phyloP scores from a whole-genome alignment of 257 asterid genomes.

The Fraxinus anomala region DNA sequence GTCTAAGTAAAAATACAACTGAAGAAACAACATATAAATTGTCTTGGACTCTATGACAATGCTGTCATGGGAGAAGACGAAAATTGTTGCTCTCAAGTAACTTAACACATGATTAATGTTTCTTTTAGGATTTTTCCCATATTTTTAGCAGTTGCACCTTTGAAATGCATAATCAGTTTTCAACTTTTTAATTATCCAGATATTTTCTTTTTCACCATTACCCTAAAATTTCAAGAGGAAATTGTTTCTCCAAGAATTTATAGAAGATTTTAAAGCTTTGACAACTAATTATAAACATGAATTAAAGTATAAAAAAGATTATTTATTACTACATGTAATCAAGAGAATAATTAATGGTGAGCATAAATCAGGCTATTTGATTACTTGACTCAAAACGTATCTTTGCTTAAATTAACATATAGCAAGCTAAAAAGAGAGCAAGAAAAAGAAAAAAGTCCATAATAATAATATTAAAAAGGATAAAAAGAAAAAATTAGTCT shows the following conservation, averaged over 20 bases:
- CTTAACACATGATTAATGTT: background rate
- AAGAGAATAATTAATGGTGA: background rate
- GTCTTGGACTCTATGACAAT: background rate
- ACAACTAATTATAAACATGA: background rate
- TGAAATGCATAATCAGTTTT: background rate
- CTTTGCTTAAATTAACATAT: background rate
- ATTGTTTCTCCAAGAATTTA: background rate
- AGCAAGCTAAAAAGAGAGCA: background rate
- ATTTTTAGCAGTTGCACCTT: background rate
- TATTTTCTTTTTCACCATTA: background rate
- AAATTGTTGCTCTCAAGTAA: conserved; percentile 24
- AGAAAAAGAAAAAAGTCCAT: background rate
- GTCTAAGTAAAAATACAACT: background rate
- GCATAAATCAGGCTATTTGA: background rate
- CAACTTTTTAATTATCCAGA: conserved; percentile 8
- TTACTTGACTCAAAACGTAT: background rate
- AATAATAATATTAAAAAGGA: background rate
- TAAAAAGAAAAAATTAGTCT: background rate
- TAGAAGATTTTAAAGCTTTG: background rate
- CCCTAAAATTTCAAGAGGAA: background rate
- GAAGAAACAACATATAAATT: background rate
- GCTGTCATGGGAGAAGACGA: conserved; percentile 1
- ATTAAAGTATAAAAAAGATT: background rate
- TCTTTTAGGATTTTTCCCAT: conserved; percentile 4
- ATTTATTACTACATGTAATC: background rate